Conservation (phyloP, 495 filamentous ascomycete genomes). For the Penicillium paxilli region DNA sequence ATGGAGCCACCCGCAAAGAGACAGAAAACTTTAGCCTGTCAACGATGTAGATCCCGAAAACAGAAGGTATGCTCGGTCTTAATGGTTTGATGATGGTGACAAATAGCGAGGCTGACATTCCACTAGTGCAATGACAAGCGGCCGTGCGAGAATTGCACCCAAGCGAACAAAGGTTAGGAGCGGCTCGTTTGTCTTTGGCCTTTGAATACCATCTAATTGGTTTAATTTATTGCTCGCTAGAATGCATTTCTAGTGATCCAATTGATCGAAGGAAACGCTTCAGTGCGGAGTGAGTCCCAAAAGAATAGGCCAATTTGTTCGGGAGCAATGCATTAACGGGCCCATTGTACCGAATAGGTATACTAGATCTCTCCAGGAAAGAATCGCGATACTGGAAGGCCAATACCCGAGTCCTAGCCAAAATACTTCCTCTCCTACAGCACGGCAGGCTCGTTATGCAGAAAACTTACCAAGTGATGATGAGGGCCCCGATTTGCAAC, state of each 20-base stretch:
- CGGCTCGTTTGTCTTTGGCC: neutral
- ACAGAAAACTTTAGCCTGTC: constrained; percentile 12
- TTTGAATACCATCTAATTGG: neutral
- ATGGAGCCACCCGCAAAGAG: constrained; percentile 2
- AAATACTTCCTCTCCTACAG: neutral
- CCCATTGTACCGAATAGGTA: constrained; percentile 10
- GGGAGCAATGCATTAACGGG: neutral
- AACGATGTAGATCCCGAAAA: constrained; percentile 17
- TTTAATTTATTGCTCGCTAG: neutral
- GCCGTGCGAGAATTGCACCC: constrained; percentile 15
- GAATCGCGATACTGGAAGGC: constrained; percentile 9
- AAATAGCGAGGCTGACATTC: neutral
- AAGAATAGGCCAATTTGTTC: neutral
- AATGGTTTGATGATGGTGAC: neutral
- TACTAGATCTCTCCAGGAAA: constrained; percentile 11
- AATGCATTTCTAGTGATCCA: constrained; percentile 13
- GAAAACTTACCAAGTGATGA: neutral
- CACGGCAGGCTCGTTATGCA: neutral
- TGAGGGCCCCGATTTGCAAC: neutral
- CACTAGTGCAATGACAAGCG: constrained; percentile 10
- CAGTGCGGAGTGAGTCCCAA: constrained; percentile 9
- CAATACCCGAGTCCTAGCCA: neutral
- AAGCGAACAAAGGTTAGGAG: constrained; percentile 8
- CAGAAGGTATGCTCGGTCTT: constrained; percentile 8
- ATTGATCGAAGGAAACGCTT: constrained; percentile 3